phyloP scores from a whole-genome alignment of 192 early-diverging fungal species.

The Podila epigama region DNA sequence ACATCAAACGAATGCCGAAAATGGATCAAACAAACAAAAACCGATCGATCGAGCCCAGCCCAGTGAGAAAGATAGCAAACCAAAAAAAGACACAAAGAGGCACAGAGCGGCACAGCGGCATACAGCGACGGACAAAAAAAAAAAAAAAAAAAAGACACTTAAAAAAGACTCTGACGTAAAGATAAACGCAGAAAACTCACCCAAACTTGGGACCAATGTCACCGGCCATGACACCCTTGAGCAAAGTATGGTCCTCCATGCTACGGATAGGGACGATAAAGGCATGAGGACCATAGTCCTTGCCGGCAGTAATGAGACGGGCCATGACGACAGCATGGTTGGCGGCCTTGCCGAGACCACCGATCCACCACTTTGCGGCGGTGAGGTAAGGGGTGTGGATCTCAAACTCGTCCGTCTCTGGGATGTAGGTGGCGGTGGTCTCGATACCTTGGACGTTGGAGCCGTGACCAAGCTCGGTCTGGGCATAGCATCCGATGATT shows the following conservation, averaged over 20 bases:
- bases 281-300: conserved; percentile 79
- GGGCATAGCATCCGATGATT: conserved; percentile 88
- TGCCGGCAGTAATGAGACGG: conserved; percentile 74
- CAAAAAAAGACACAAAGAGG: not conserved
- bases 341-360: conserved; percentile 79
- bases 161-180: not conserved
- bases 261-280: conserved; percentile 85
- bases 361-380: conserved; percentile 89
- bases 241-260: conserved; percentile 71
- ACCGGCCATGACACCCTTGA: conserved; percentile 83
- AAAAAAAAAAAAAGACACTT: not conserved
- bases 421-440: conserved; percentile 84
- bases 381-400: conserved; percentile 81
- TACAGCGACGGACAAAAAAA: not conserved
- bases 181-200: conserved; percentile 16
- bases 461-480: conserved; percentile 83
- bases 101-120: not conserved
- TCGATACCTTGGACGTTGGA: conserved; percentile 91
- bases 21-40: not conserved
- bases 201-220: conserved; percentile 92
- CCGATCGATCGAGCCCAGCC: not conserved
- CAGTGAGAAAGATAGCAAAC: not conserved
- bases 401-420: conserved; percentile 88
- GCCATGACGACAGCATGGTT: conserved; percentile 91
- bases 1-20: not conserved